Evolutionary conservation across 2,329 filamentous ascomycete genomes (phyloP).

Genomic region (Alternaria burnsii): DNA sequence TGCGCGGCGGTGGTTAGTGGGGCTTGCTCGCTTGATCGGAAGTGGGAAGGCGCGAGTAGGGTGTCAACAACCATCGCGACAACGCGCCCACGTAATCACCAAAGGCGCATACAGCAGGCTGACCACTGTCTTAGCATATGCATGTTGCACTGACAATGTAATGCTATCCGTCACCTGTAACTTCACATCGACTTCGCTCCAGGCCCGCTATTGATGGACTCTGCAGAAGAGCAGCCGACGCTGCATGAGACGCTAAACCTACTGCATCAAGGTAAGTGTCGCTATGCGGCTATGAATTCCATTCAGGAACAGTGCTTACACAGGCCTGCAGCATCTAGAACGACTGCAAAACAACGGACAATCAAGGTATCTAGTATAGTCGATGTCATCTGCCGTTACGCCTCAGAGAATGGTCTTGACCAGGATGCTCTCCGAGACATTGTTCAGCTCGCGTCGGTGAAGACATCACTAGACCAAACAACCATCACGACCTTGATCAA

Average conservation of each 20-base stretch:
- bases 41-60: constrained; percentile 33
- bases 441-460: constrained; percentile 71
- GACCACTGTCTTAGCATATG: constrained; percentile 33
- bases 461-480: constrained; percentile 77
- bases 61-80: constrained; percentile 39
- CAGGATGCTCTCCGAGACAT: constrained; percentile 68
- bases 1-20: constrained; percentile 9
- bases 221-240: constrained; percentile 39
- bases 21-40: constrained; percentile 34
- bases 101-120: constrained; percentile 27
- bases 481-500: constrained; percentile 74
- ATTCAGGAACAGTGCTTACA: constrained; percentile 31
- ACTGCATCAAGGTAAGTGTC: constrained; percentile 45
- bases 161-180: constrained; percentile 47
- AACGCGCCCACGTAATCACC: constrained; percentile 30
- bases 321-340: constrained; percentile 43
- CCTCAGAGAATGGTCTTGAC: constrained; percentile 74
- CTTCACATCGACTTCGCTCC: constrained; percentile 13
- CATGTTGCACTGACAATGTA: constrained; percentile 32
- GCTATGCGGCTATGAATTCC: constrained; percentile 24
- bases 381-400: constrained; percentile 68
- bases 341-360: constrained; percentile 71
- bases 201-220: constrained; percentile 33
- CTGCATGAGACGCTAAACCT: constrained; percentile 49
- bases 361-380: constrained; percentile 70